Base-by-base conservation (phyloP, 768 basidiomycete genomes). In the Lentinula aciculospora region DNA sequence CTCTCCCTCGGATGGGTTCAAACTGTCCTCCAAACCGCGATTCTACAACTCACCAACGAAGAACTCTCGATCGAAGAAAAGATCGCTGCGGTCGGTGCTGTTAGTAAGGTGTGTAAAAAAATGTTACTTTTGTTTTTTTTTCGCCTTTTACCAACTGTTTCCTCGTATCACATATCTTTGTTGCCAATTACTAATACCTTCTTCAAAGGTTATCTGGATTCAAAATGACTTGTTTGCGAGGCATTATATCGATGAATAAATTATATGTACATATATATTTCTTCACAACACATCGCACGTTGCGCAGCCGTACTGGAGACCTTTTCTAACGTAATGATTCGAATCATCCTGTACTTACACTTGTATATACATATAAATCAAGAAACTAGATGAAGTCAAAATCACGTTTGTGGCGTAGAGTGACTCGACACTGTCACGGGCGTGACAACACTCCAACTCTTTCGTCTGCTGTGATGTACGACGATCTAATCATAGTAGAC, bases 221-320 rank as follows among this genome's bases (percentile, higher is more conserved):
- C 79, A 80, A 64, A 80, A 79, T 53, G 76, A 78, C 57, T 70
- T 76, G 15, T 78, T 78, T 58, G 70, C 75, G 2, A 70, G 75
- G 7, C 75, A 78, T 58, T 78, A 78, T 57, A 69, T 76, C 47
- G 58, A 71, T 10, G 71, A 74, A 42, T 61, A 62, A 46, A 31
- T 13, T 3, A n/a, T 34, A 34, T 34, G 8, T 0, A 34, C 32
- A 34, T 34, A 34, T 8, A 34, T 34, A 34, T n/a, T n/a, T n/a
- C n/a, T n/a, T n/a, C n/a, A n/a, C n/a, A n/a, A n/a, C n/a, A n/a
- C n/a, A n/a, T n/a, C n/a, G n/a, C n/a, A n/a, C n/a, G n/a, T n/a
- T n/a, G n/a, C n/a, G n/a, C n/a, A n/a, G n/a, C n/a, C n/a, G n/a
- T n/a, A n/a, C n/a, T n/a, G n/a, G n/a, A n/a, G n/a, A n/a, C n/a